Evolutionary conservation across 2,329 filamentous ascomycete genomes (phyloP).

Genomic region (Xenoacremonium recifei): DNA sequence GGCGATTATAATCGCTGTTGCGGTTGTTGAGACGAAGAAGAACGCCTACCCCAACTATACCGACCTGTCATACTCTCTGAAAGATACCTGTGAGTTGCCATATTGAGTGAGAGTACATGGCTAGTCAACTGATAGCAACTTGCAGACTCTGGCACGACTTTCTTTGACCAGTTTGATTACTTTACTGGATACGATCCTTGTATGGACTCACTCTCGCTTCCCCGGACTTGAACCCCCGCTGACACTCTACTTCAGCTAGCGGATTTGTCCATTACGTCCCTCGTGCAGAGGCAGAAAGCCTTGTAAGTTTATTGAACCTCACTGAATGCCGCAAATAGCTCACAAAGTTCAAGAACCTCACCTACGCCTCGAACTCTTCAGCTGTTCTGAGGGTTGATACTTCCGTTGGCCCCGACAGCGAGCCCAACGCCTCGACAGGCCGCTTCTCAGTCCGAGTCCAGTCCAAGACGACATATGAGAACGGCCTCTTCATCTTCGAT

Average conservation of each 20-base stretch:
- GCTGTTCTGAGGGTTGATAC: slow-evolving; percentile 63
- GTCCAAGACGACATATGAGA: slow-evolving; percentile 58
- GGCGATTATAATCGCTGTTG: slow-evolving; percentile 46
- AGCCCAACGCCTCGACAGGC: slow-evolving; percentile 54
- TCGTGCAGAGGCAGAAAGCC: slow-evolving; percentile 34
- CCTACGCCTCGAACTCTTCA: slow-evolving; percentile 51
- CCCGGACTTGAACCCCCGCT: neutral
- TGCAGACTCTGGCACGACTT: slow-evolving; percentile 47
- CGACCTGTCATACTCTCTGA: slow-evolving; percentile 44
- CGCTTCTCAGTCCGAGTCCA: slow-evolving; percentile 63
- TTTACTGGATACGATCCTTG: slow-evolving; percentile 49
- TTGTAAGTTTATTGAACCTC: slow-evolving; percentile 35
- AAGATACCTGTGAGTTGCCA: slow-evolving; percentile 45
- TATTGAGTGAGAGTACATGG: neutral
- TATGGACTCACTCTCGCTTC: slow-evolving; percentile 19
- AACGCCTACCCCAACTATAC: slow-evolving; percentile 50
- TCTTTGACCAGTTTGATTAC: slow-evolving; percentile 57
- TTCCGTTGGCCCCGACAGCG: slow-evolving; percentile 45
- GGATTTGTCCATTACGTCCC: slow-evolving; percentile 57
- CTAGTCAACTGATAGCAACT: slow-evolving; percentile 6
- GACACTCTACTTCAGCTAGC: slow-evolving; percentile 26
- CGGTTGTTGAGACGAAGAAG: slow-evolving; percentile 37
- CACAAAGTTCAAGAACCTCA: slow-evolving; percentile 52
- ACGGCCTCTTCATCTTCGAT: slow-evolving; percentile 68
- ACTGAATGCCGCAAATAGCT: neutral